Evolutionary conservation across 371 early-diverging fungal species (phyloP).

Genomic region (Mortierella sp.): DNA sequence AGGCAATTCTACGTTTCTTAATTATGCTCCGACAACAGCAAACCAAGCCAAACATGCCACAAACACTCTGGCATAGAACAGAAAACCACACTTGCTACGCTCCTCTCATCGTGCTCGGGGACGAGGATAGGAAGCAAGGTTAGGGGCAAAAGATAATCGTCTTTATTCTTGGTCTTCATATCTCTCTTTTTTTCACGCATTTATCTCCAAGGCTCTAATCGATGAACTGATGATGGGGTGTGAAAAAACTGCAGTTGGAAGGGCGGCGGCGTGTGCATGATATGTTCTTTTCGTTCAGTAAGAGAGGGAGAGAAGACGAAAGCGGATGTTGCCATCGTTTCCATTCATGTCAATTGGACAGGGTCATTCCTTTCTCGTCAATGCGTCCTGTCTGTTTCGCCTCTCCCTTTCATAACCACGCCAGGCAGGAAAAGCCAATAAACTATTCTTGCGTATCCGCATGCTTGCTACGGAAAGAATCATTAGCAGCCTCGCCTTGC

Average conservation of each 20-base stretch:
- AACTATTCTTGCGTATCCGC: background rate
- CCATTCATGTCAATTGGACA: background rate
- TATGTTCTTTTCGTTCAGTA: background rate
- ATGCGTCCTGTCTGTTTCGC: background rate
- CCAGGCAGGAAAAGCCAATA: background rate
- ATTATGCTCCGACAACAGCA: background rate
- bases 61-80: background rate
- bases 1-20: background rate
- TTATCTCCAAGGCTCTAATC: background rate
- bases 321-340: background rate
- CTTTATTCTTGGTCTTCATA: background rate
- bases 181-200: background rate
- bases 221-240: background rate
- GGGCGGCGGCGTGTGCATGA: background rate
- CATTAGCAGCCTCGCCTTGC: background rate
- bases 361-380: background rate
- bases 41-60: background rate
- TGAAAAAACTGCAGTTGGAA: background rate
- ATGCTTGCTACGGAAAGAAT: background rate
- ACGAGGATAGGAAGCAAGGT: background rate
- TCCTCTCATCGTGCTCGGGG: background rate
- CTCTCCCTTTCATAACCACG: background rate
- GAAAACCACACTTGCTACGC: background rate
- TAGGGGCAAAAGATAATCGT: background rate
- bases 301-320: background rate